Base-by-base conservation (phyloP, 495 filamentous ascomycete species). In the Lasiosphaeriaceae sp. region DNA sequence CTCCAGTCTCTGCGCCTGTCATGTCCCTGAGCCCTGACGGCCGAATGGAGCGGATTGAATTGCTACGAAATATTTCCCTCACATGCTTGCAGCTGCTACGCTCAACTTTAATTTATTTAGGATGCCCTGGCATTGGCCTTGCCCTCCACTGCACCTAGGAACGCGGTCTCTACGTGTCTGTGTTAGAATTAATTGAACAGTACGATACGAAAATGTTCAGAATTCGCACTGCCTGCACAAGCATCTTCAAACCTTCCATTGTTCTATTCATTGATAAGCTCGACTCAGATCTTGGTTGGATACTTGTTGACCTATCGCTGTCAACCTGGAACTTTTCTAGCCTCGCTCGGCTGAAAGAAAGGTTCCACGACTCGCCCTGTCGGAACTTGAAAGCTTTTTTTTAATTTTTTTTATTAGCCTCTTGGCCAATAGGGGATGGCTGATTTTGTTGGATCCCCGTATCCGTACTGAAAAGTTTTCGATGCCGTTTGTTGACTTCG, bases 321-420 rank as follows among this genome's bases (percentile, higher is more conserved):
- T 8, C 11, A 19, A 34, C 50, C 34, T 52, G 51, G 47, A 47
- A 47, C 47, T 50, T 53, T 50, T 51, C 57, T 56, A 55, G 61
- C 58, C 50, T 54, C 58, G 66, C 59, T 66, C 66, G 63, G 63
- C 59, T 66, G 59, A 64, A 66, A 53, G 51, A 64, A 66, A 53
- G 51, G 63, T 63, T 54, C 64, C 63, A 66, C 58, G 58, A 62
- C 55, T 37, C 51, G 48, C 39, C n/a, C 26, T 21, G 21, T 44
- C 47, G 58, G 53, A 23, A 26, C 34, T 20, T 47, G 26, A 9
- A 9, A 9, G 26, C 26, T 4, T 31, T 31, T 31, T 31, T 31
- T 3, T 31, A 3, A 31, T 58, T 61, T 39, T 54, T 45, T 52
- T 34, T 26, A 64, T 62, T 64, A 68, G 58, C 57, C 44, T 61